Conservation (phyloP, 208 protist species). For the Crithidia sp. region DNA sequence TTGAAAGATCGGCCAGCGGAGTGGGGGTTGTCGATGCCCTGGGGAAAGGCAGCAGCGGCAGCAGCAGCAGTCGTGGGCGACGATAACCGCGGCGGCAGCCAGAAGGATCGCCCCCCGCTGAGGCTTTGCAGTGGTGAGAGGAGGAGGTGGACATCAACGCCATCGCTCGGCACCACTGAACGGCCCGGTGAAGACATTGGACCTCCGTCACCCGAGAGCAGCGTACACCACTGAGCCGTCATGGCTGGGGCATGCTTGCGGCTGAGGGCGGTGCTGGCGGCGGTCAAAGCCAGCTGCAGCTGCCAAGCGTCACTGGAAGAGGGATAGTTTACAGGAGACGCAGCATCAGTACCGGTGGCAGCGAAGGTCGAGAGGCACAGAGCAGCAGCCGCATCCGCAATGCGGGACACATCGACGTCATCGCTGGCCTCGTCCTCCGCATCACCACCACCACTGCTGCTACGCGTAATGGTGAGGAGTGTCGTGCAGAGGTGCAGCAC, state of each 20-base stretch:
- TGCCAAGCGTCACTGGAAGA: conserved; percentile 8
- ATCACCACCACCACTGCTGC: neutral
- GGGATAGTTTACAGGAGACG: neutral
- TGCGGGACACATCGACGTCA: neutral
- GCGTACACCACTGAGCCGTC: conserved; percentile 11
- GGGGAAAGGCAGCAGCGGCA: neutral
- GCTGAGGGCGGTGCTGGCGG: neutral
- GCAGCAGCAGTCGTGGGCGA: neutral
- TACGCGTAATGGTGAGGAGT: neutral
- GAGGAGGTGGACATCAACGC: neutral
- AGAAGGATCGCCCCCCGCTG: neutral
- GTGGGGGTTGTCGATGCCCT: conserved; percentile 5
- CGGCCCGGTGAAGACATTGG: neutral
- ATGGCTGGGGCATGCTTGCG: conserved; percentile 1
- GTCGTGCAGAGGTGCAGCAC: conserved; percentile 25
- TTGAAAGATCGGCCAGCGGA: neutral
- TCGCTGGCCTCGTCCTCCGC: neutral
- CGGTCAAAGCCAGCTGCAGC: conserved; percentile 23
- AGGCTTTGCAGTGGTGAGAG: neutral
- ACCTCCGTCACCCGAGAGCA: neutral
- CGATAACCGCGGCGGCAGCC: neutral
- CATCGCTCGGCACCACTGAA: neutral
- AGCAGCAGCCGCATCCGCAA: conserved; percentile 14
- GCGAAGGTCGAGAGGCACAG: conserved; percentile 23
- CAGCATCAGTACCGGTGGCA: neutral